Conservation (phyloP, 192 early-diverging fungal species). For the Linnemannia elongata region DNA sequence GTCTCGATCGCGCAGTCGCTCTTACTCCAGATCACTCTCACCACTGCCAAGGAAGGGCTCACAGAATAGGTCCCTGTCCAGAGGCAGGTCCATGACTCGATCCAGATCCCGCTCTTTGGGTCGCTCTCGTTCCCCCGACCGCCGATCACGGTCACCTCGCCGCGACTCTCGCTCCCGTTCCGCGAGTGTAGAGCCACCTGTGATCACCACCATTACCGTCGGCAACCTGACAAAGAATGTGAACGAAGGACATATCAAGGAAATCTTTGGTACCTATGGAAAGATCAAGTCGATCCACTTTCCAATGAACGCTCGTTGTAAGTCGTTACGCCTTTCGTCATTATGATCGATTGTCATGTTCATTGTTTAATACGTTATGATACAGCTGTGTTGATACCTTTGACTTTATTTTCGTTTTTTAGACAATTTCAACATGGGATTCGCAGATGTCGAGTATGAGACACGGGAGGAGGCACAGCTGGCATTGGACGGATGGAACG, state of each 20-base stretch:
- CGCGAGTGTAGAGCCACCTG: neutral
- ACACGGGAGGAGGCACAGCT: constrained; percentile 35
- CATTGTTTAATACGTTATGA: neutral
- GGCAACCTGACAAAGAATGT: constrained; percentile 45
- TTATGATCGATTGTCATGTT: neutral
- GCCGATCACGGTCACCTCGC: constrained; percentile 2
- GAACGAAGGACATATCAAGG: constrained; percentile 30
- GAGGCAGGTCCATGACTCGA: constrained; percentile 29
- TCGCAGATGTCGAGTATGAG: constrained; percentile 49
- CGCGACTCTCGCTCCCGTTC: constrained; percentile 11
- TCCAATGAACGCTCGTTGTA: constrained; percentile 50
- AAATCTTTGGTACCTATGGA: constrained; percentile 44
- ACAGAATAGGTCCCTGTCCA: constrained; percentile 14
- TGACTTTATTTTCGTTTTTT: neutral
- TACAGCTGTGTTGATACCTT: neutral
- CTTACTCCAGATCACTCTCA: constrained; percentile 29
- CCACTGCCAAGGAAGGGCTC: neutral
- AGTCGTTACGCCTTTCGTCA: neutral
- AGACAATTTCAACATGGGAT: constrained; percentile 53
- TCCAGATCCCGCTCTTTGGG: constrained; percentile 37
- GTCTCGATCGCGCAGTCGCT: constrained; percentile 31
- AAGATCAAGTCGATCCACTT: constrained; percentile 49
- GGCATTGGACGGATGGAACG: constrained; percentile 51
- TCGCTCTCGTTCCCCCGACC: constrained; percentile 13
- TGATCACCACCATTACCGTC: constrained; percentile 29